Base-by-base conservation (phyloP, 2,329 filamentous ascomycete genomes). In the Alternaria sp. region DNA sequence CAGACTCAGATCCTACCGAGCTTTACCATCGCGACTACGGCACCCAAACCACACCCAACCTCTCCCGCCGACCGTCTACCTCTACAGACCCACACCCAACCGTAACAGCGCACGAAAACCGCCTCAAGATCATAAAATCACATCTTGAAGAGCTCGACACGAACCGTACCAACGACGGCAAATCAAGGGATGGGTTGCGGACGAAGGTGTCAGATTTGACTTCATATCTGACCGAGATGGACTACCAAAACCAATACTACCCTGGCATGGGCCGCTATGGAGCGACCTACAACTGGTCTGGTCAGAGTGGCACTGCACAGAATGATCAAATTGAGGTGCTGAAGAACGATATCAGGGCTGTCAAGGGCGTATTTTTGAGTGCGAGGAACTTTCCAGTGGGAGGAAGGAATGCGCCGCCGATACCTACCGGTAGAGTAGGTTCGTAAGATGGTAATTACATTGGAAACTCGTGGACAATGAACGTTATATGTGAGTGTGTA, bases 1-100 rank as follows among this genome's bases (percentile, higher is more conserved):
- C 72, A 13, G 85, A 85, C 70, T 88, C 86, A 12, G 88, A 90
- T 67, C 92, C 92, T 1, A 89, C 90, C 1, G 92, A 95, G 78
- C 86, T 94, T 65, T 96, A 93, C 80, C 91, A 94, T 78, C 88
- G 91, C 49, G 92, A 96, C 74, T 86, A 93, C 63, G 91, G 91
- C 67, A 91, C 92, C 1, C 92, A 96, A 79, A 96, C 92, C 0
- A 89, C 88, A 0, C 84, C 84, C 1, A 81, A 81, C 0, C 77
- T 83, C 3, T 84, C 84, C 5, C 81, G 83, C 6, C 70, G 78
- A 23, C 69, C 77, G 5, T 77, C 77, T 1, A 63, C 74, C 10
- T 66, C 73, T 6, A 43, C 63, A 4, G 68, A 75, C 26, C 63
- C 67, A 13, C 75, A 78, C 60, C 64, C 73, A 25, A 64, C 76